Base-by-base conservation (phyloP, 2,329 filamentous ascomycete genomes). In the Coniosporium tulheliwenetii region DNA sequence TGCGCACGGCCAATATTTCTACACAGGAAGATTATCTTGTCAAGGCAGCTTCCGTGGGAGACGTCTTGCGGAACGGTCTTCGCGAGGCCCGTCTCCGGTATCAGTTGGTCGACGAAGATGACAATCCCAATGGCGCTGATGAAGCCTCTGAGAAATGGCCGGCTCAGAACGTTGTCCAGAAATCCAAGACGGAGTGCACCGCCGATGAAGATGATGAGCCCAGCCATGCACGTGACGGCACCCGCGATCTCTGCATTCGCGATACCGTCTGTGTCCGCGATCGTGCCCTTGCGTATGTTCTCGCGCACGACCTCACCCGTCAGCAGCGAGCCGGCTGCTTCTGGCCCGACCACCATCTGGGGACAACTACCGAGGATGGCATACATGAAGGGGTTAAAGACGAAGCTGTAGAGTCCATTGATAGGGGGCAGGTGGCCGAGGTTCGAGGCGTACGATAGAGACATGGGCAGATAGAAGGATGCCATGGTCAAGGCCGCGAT, bases 381-480 rank as follows among this genome's bases (percentile, higher is more conserved):
- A 59, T 98, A 98, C 30, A 95, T 70, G 41, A 96, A 64, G 0
- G 91, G 91, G 44, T 87, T 87, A 65, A 96, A 85, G 46, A 93
- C 84, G 57, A 95, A 96, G 12, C 84, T 77, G 62, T 96, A 98
- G 3, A 98, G 71, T 1, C 91, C 91, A 54, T 94, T 89, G 52
- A 96, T 87, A 0, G 91, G 82, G 8, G 89, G 86, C 1, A 95
- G 77, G 56, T 96, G 91, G 5, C 82, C 86, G 35, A 98, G 77
- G 55, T 96, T 96, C 34, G 85, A 78, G 41, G 91, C 86, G 47
- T 93, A 81, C 0, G 91, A 96, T 10, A 98, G 73, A 0, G 86
- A 82, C 87, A 98, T 95, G 39, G 91, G 91, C 32, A 98, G 81
- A 59, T 98, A 98, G 65, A 98, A 91, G 19, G 87, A 94, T n/a